A percentile compares a stretch with the other conserved stretches of the same genome.
phyloP scores from a whole-genome alignment of 352 stramenopile genomes.

The Phytophthora hybrid region DNA sequence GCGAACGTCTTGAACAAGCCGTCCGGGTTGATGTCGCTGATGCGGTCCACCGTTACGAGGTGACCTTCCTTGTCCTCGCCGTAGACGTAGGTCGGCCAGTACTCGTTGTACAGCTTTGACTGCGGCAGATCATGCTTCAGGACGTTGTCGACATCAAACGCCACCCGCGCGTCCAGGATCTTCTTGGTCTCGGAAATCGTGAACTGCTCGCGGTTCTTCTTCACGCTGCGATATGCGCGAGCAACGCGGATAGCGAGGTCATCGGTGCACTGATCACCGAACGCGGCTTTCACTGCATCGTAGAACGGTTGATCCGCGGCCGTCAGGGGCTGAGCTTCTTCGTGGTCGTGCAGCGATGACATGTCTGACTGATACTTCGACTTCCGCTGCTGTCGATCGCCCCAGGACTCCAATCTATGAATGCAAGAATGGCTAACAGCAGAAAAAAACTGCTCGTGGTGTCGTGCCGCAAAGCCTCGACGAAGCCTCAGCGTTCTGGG shows the following conservation, averaged over 20 bases:
- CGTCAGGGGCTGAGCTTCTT: constrained; percentile 56
- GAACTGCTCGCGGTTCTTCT: constrained; percentile 75
- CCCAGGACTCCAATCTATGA: constrained; percentile 15
- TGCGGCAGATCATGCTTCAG: constrained; percentile 60
- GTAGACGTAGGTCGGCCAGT: constrained; percentile 69
- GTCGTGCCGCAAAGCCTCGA: constrained; percentile 32
- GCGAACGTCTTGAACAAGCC: constrained; percentile 67
- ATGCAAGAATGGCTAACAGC: constrained; percentile 22
- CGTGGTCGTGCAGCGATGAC: constrained; percentile 49
- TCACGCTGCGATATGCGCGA: constrained; percentile 66
- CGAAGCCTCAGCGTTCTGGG: constrained; percentile 32
- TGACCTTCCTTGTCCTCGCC: constrained; percentile 80
- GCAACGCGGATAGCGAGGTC: constrained; percentile 71
- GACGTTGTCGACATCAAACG: constrained; percentile 56
- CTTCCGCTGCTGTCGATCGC: constrained; percentile 1
- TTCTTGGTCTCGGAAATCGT: constrained; percentile 71
- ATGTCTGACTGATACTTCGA: constrained; percentile 12
- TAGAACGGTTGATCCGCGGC: constrained; percentile 67
- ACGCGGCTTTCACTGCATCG: constrained; percentile 61
- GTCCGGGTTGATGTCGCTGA: constrained; percentile 73
- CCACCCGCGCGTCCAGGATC: constrained; percentile 66
- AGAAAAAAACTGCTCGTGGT: constrained; percentile 19
- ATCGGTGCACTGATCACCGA: constrained; percentile 63
- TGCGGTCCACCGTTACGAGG: constrained; percentile 71
- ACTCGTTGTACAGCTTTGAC: constrained; percentile 73